Conservation (phyloP, 2,329 filamentous ascomycete genomes). For the Periconia sp. region DNA sequence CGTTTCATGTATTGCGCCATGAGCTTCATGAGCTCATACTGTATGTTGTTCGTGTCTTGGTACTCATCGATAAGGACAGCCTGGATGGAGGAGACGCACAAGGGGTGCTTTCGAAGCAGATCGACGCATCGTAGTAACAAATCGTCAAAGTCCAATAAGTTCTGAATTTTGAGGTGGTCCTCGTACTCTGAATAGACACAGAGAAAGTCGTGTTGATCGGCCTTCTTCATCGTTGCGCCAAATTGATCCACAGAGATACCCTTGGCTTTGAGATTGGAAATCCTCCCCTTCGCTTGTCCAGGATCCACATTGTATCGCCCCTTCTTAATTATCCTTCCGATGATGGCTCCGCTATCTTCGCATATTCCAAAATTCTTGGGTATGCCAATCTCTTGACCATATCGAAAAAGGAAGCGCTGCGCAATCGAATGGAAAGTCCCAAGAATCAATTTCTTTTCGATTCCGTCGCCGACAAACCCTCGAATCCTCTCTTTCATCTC, state of each 20-base stretch:
- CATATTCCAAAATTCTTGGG: slow-evolving; percentile 87
- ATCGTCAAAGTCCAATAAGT: slow-evolving; percentile 93
- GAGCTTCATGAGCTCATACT: slow-evolving; percentile 92
- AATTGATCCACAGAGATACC: slow-evolving; percentile 56
- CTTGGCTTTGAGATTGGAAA: slow-evolving; percentile 68
- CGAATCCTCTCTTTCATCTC: slow-evolving; percentile 93
- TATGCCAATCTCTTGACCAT: slow-evolving; percentile 84
- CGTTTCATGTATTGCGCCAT: slow-evolving; percentile 74
- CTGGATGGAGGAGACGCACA: slow-evolving; percentile 87
- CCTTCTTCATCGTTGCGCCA: slow-evolving; percentile 48
- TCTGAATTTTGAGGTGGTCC: slow-evolving; percentile 73
- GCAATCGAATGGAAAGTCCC: slow-evolving; percentile 97
- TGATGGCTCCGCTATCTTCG: slow-evolving; percentile 82
- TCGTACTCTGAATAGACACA: slow-evolving; percentile 78
- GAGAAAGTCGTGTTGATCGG: slow-evolving; percentile 70
- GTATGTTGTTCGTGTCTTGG: slow-evolving; percentile 93
- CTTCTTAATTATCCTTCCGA: slow-evolving; percentile 84
- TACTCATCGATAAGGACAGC: slow-evolving; percentile 96
- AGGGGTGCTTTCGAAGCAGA: slow-evolving; percentile 73
- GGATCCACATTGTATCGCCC: slow-evolving; percentile 72
- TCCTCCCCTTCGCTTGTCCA: slow-evolving; percentile 73
- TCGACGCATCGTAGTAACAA: slow-evolving; percentile 83
- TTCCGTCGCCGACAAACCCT: slow-evolving; percentile 76
- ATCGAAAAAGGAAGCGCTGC: slow-evolving; percentile 79
- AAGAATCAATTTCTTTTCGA: slow-evolving; percentile 78